Percentiles rank a stretch among this genome's conserved stretches.
phyloP scores from a whole-genome alignment of 2,329 filamentous ascomycete species.

The Colletotrichum liaoningense region DNA sequence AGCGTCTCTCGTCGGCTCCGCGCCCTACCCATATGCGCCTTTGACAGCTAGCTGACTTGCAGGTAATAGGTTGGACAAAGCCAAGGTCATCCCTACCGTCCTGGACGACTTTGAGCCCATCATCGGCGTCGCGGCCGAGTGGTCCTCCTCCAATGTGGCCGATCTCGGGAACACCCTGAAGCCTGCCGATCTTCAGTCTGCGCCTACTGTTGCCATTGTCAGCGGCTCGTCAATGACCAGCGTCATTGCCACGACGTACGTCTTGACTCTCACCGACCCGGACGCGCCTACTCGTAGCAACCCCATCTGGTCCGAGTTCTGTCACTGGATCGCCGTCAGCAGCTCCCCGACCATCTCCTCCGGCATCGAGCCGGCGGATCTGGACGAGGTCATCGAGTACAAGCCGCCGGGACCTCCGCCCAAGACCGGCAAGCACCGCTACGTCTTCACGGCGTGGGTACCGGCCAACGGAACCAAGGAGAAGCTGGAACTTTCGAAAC shows the following conservation, averaged over 20 bases:
- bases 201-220: slow-evolving; percentile 26
- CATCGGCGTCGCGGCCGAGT: slow-evolving; percentile 31
- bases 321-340: slow-evolving; percentile 56
- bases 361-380: slow-evolving; percentile 37
- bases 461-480: slow-evolving; percentile 53
- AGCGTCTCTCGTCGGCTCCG: neutral
- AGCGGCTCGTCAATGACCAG: slow-evolving; percentile 32
- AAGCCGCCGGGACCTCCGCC: slow-evolving; percentile 54
- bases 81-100: slow-evolving; percentile 35
- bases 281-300: slow-evolving; percentile 55
- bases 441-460: slow-evolving; percentile 54
- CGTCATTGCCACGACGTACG: slow-evolving; percentile 41
- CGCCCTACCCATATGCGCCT: too few species aligned
- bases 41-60: neutral
- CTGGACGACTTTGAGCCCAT: slow-evolving; percentile 36
- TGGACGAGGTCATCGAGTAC: slow-evolving; percentile 53
- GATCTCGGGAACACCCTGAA: slow-evolving; percentile 36
- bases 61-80: slow-evolving; percentile 20
- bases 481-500: slow-evolving; percentile 47
- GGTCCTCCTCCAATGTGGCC: slow-evolving; percentile 25
- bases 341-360: slow-evolving; percentile 38
- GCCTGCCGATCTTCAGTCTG: slow-evolving; percentile 28
- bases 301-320: slow-evolving; percentile 58
- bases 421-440: slow-evolving; percentile 56
- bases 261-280: slow-evolving; percentile 53